phyloP scores from a whole-genome alignment of 139 green algal genomes.

The Chlorella sp. region DNA sequence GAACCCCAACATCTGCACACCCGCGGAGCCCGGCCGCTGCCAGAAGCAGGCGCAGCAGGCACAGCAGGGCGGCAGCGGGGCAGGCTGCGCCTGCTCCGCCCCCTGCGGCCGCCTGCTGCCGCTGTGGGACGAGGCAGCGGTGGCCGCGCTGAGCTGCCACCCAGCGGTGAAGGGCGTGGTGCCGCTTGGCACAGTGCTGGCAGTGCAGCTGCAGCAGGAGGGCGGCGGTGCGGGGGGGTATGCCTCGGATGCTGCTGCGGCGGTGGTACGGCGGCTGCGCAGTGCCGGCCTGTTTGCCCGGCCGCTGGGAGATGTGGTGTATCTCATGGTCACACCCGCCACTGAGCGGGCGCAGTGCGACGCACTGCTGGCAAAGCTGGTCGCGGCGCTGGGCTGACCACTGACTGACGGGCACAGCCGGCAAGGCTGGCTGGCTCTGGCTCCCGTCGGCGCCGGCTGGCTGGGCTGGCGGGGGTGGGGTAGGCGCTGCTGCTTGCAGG shows the following conservation, averaged over 20 bases:
- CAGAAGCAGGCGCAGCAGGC: background rate
- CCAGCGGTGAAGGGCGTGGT: slow-evolving; percentile 64
- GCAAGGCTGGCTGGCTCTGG: background rate
- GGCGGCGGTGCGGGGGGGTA: slow-evolving; percentile 53
- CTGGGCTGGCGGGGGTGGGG: no score
- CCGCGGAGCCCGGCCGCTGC: slow-evolving; percentile 4
- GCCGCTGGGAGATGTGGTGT: slow-evolving; percentile 92
- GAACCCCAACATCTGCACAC: slow-evolving; percentile 83
- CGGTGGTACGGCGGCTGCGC: slow-evolving; percentile 58
- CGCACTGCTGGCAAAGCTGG: slow-evolving; percentile 59
- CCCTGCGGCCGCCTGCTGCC: slow-evolving; percentile 67
- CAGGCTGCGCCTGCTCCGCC: background rate
- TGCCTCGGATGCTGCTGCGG: slow-evolving; percentile 50
- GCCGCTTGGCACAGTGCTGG: slow-evolving; percentile 86
- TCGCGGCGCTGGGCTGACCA: slow-evolving; percentile 36
- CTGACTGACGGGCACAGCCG: background rate
- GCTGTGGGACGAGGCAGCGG: slow-evolving; percentile 72
- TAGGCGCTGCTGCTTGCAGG: no score
- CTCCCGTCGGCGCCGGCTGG: no score
- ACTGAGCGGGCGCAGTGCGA: slow-evolving; percentile 56
- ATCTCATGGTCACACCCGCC: slow-evolving; percentile 91
- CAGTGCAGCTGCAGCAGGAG: slow-evolving; percentile 86
- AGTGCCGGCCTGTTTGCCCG: slow-evolving; percentile 76
- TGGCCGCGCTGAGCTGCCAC: slow-evolving; percentile 69
- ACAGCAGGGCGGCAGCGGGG: background rate